A percentile compares a stretch with the other conserved stretches of the same genome.
Conservation (phyloP, 805 yeast genomes). For the Starmerella lactis-condensi region DNA sequence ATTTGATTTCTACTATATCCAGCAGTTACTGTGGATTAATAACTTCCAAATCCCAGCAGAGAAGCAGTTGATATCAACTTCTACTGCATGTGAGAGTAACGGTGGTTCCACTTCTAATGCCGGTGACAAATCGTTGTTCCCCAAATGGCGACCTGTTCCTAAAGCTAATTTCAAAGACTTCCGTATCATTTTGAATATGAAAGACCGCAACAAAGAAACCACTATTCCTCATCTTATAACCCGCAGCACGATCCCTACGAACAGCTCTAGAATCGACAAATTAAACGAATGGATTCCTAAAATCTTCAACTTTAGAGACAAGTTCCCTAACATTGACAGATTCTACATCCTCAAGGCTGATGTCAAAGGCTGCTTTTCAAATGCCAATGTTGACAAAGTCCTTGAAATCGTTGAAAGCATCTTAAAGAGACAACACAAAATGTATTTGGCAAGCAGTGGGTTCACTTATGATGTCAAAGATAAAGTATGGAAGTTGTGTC, state of each 20-base stretch:
- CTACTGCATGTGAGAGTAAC: constrained; percentile 18
- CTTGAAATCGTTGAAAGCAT: constrained; percentile 2
- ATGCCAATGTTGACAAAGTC: constrained; percentile 23
- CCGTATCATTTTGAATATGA: constrained; percentile 13
- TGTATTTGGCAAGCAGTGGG: too few species aligned
- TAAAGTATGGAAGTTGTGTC: too few species aligned
- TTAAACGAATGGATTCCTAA: constrained; percentile 29
- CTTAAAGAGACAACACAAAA: too few species aligned
- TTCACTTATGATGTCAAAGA: too few species aligned
- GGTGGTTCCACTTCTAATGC: too few species aligned
- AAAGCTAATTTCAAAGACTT: constrained; percentile 9
- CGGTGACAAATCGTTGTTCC: neutral
- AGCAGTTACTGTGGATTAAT: constrained; percentile 18
- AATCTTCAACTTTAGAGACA: constrained; percentile 23
- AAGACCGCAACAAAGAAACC: constrained; percentile 7
- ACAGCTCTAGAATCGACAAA: neutral
- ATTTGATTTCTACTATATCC: constrained; percentile 8
- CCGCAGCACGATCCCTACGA: constrained; percentile 27
- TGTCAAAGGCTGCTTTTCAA: constrained; percentile 58
- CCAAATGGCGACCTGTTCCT: constrained; percentile 12
- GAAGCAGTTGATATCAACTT: constrained; percentile 41
- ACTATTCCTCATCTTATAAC: constrained; percentile 15
- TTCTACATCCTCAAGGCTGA: constrained; percentile 53
- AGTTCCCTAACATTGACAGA: constrained; percentile 19
- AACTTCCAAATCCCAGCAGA: constrained; percentile 27